Conservation (phyloP, 306 rosid genomes). For the Malus sylvestris region DNA sequence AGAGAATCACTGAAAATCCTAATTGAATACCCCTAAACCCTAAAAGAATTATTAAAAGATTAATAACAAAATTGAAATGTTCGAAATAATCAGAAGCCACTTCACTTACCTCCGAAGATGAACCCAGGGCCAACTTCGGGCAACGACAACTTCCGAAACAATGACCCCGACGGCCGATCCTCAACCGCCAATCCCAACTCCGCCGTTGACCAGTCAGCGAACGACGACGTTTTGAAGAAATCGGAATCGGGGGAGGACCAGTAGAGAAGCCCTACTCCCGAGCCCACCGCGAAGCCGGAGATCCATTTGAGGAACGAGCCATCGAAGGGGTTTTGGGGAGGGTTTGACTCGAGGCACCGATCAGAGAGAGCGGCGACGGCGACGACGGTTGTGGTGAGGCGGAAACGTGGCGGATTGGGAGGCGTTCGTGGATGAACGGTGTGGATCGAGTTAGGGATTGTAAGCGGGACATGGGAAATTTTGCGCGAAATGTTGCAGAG, state of each 20-base stretch:
- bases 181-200: constrained; percentile 1
- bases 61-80: neutral
- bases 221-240: constrained; percentile 5
- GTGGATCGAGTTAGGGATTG: constrained; percentile 38
- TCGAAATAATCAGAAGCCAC: neutral
- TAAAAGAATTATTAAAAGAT: neutral
- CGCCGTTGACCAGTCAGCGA: constrained; percentile 25
- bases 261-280: constrained; percentile 49
- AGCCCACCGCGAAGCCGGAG: constrained; percentile 29
- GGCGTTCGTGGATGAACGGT: constrained; percentile 17
- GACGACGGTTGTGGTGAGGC: constrained; percentile 17
- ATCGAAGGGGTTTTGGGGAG: neutral
- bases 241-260: constrained; percentile 29
- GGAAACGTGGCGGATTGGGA: constrained; percentile 19
- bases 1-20: too few species aligned
- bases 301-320: constrained; percentile 31
- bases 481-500: neutral
- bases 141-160: constrained; percentile 38
- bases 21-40: too few species aligned
- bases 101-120: constrained; percentile 49
- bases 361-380: constrained; percentile 20
- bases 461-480: constrained; percentile 27
- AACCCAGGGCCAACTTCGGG: constrained; percentile 32
- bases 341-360: constrained; percentile 6
- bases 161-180: constrained; percentile 11